Percentiles rank a stretch among this genome's conserved stretches.
Evolutionary conservation across 805 yeast species (phyloP).

Genomic region (Ogataea nonfermentans): DNA sequence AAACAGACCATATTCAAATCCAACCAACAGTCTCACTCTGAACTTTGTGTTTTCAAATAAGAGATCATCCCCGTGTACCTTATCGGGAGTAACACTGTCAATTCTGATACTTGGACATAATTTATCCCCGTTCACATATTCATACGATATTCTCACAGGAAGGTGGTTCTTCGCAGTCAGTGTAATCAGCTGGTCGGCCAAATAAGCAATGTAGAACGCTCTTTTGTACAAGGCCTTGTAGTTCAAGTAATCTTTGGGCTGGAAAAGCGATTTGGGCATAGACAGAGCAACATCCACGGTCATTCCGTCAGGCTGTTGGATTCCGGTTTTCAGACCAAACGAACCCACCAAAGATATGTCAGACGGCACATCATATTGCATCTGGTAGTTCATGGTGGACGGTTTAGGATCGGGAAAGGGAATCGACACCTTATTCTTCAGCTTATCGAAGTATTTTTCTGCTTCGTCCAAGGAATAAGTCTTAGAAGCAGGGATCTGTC

Average conservation of each 20-base stretch:
- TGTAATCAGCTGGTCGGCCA: slow-evolving; percentile 63
- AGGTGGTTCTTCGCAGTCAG: slow-evolving; percentile 54
- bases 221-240: slow-evolving; percentile 88
- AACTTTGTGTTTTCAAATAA: slow-evolving; percentile 65
- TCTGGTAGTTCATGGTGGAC: slow-evolving; percentile 59
- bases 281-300: slow-evolving; percentile 77
- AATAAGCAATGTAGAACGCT: slow-evolving; percentile 78
- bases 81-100: slow-evolving; percentile 49
- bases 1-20: slow-evolving; percentile 68
- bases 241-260: slow-evolving; percentile 85
- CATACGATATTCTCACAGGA: slow-evolving; percentile 60
- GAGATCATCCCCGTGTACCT: slow-evolving; percentile 46
- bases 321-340: slow-evolving; percentile 82
- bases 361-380: slow-evolving; percentile 67
- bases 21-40: slow-evolving; percentile 68
- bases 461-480: slow-evolving; percentile 57
- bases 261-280: slow-evolving; percentile 76
- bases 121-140: slow-evolving; percentile 71
- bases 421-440: slow-evolving; percentile 50
- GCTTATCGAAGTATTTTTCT: slow-evolving; percentile 46
- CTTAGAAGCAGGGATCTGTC: slow-evolving; percentile 57
- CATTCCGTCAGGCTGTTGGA: slow-evolving; percentile 57
- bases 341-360: slow-evolving; percentile 82
- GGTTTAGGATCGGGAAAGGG: slow-evolving; percentile 95
- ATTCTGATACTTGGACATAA: slow-evolving; percentile 73